Conservation (phyloP, 768 basidiomycete genomes). For the Leccinum arenicola region DNA sequence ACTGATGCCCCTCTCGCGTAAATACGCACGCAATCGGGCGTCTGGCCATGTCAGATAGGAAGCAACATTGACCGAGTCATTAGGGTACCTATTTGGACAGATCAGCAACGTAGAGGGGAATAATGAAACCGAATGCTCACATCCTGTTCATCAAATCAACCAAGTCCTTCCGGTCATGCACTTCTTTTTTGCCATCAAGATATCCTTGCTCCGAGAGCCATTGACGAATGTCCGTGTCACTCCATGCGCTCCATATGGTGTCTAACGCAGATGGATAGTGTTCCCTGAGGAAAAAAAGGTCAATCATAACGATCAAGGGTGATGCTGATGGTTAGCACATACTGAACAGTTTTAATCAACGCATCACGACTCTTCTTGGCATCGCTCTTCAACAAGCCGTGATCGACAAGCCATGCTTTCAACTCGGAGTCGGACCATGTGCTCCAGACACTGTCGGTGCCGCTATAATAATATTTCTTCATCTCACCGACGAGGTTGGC, state of each 20-base stretch:
- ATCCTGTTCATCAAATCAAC: conserved; percentile 69
- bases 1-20: conserved; percentile 71
- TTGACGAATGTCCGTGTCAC: conserved; percentile 62
- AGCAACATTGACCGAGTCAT: conserved; percentile 43
- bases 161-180: conserved; percentile 71
- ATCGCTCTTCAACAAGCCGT: conserved; percentile 70
- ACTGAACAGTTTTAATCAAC: conserved; percentile 70
- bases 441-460: conserved; percentile 51
- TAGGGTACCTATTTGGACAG: conserved; percentile 46
- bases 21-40: conserved; percentile 85
- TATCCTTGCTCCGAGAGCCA: conserved; percentile 79
- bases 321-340: conserved; percentile 16
- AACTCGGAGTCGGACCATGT: conserved; percentile 80
- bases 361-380: conserved; percentile 69
- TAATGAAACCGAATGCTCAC: conserved; percentile 35
- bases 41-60: conserved; percentile 90
- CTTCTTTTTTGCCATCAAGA: conserved; percentile 46
- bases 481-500: conserved; percentile 63
- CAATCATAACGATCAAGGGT: too few relatives aligned
- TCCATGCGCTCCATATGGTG: conserved; percentile 67
- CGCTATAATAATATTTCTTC: conserved; percentile 74
- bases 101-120: not conserved
- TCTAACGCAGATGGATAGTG: conserved; percentile 64
- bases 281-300: conserved; percentile 40
- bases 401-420: conserved; percentile 75